phyloP scores from a whole-genome alignment of 2,329 filamentous ascomycete genomes.

The Diaporthe ilicicola region DNA sequence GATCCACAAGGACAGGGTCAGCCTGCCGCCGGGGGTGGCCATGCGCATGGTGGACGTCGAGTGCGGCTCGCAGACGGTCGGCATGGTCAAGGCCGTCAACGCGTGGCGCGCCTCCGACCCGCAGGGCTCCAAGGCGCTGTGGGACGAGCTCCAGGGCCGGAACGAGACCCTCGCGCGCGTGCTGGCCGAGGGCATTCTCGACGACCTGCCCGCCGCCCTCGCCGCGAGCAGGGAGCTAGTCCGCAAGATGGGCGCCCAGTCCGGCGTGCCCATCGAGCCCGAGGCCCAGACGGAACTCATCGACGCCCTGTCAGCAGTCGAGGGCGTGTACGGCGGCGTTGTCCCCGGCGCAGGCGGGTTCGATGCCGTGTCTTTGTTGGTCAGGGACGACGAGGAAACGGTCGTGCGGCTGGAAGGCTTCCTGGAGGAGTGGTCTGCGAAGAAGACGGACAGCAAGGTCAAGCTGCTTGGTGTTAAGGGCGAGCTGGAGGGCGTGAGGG shows the following conservation, averaged over 20 bases:
- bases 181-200: slow-evolving; percentile 60
- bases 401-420: slow-evolving; percentile 67
- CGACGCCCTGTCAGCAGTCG: slow-evolving; percentile 74
- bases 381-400: slow-evolving; percentile 76
- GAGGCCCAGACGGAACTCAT: slow-evolving; percentile 83
- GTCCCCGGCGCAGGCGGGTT: slow-evolving; percentile 95
- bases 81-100: slow-evolving; percentile 94
- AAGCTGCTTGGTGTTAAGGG: slow-evolving; percentile 75
- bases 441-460: slow-evolving; percentile 67
- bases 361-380: slow-evolving; percentile 85
- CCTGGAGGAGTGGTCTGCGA: slow-evolving; percentile 69
- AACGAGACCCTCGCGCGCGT: slow-evolving; percentile 77
- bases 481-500: slow-evolving; percentile 72
- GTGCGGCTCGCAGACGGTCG: slow-evolving; percentile 90
- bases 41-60: slow-evolving; percentile 96
- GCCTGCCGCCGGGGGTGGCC: slow-evolving; percentile 76
- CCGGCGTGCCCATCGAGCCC: slow-evolving; percentile 89
- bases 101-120: slow-evolving; percentile 77
- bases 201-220: slow-evolving; percentile 56
- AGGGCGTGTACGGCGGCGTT: slow-evolving; percentile 88
- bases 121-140: slow-evolving; percentile 73
- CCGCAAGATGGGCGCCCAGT: slow-evolving; percentile 76
- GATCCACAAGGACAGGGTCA: slow-evolving; percentile 73
- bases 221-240: slow-evolving; percentile 68
- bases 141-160: slow-evolving; percentile 75